phyloP scores from a whole-genome alignment of 164 flowering plant genomes.

The Magnolia officinalis region DNA sequence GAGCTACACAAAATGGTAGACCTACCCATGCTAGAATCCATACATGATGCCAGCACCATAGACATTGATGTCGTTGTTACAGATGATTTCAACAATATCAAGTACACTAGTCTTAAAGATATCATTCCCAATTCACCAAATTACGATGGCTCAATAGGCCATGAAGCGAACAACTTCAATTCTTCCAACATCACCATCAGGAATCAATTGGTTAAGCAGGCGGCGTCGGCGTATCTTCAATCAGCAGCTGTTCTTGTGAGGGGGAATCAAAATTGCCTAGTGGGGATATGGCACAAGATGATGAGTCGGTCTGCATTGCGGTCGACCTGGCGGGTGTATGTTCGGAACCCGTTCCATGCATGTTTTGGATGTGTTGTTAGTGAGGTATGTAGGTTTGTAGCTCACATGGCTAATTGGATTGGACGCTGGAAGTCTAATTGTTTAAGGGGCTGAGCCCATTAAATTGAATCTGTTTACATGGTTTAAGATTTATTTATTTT shows the following conservation, averaged over 20 bases:
- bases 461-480: too few relatives aligned
- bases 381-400: too few relatives aligned
- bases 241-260: conserved; percentile 31
- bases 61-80: too few relatives aligned
- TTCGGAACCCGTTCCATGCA: too few relatives aligned
- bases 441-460: too few relatives aligned
- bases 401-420: too few relatives aligned
- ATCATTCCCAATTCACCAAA: conserved; percentile 18
- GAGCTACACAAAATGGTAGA: too few relatives aligned
- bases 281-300: conserved; percentile 21
- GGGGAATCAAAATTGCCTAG: conserved; percentile 31
- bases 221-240: conserved; percentile 62
- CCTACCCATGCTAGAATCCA: too few relatives aligned
- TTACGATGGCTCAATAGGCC: background rate
- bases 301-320: conserved; percentile 14
- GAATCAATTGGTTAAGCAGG: conserved; percentile 55
- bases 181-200: conserved; percentile 36
- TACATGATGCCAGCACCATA: too few relatives aligned
- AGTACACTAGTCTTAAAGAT: conserved; percentile 56
- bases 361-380: too few relatives aligned
- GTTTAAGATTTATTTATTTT: too few relatives aligned
- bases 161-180: conserved; percentile 15
- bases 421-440: too few relatives aligned
- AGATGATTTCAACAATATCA: conserved; percentile 6
- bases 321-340: background rate